Conservation (phyloP, 129 eudicot genomes). For the Flaveria sonorensis region DNA sequence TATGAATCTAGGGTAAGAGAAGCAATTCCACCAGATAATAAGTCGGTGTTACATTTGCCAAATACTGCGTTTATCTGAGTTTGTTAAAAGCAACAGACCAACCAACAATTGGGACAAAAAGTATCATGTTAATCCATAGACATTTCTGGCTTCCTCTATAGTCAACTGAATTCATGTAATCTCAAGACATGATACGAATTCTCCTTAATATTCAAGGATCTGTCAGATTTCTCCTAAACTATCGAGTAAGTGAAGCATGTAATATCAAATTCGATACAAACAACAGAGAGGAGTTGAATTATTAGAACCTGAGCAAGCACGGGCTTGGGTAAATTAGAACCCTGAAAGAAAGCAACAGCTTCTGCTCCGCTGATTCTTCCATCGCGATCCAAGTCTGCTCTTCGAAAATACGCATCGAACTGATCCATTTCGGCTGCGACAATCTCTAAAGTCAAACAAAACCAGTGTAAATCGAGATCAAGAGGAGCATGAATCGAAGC, state of each 20-base stretch:
- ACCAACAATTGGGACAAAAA: background rate
- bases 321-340: conserved; percentile 70
- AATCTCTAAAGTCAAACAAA: conserved; percentile 4
- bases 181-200: background rate
- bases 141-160: background rate
- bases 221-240: background rate
- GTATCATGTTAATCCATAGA: background rate
- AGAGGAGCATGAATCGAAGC: conserved; percentile 20
- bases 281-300: background rate
- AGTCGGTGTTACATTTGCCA: background rate
- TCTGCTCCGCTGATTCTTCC: conserved; percentile 92
- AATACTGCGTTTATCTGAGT: background rate
- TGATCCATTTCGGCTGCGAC: conserved; percentile 48
- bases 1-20: background rate
- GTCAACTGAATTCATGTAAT: background rate
- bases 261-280: background rate
- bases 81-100: background rate
- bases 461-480: conserved; percentile 25
- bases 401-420: conserved; percentile 68
- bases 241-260: background rate
- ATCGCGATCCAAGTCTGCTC: conserved; percentile 87
- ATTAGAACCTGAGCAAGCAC: conserved; percentile 82
- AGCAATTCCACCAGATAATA: conserved; percentile 2
- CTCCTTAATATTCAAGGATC: background rate
- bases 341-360: conserved; percentile 83